A percentile compares a stretch with the other conserved stretches of the same genome.
Conservation (phyloP, 257 asterid genomes). For the Solanum chilense region DNA sequence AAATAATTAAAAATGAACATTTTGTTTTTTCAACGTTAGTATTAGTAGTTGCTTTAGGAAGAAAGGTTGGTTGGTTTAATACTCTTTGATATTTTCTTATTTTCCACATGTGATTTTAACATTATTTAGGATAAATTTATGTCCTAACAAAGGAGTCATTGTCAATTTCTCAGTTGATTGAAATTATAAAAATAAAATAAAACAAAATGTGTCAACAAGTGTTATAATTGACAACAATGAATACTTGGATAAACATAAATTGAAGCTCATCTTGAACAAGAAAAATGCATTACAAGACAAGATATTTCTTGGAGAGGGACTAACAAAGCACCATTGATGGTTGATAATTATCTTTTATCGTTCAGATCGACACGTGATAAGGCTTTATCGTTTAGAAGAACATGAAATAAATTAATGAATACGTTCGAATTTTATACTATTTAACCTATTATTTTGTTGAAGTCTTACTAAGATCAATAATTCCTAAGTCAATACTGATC, state of each 20-base stretch:
- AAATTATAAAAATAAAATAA: neutral
- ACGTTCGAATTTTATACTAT: neutral
- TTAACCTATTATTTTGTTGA: rapidly evolving
- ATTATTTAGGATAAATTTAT: neutral
- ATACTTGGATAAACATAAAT: neutral
- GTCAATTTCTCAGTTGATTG: neutral
- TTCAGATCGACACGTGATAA: neutral
- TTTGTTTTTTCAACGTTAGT: neutral
- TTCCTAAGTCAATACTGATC: neutral
- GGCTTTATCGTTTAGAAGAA: neutral
- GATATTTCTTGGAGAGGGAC: too few relatives aligned
- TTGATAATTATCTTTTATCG: too few relatives aligned
- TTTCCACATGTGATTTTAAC: neutral
- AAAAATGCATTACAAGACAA: neutral
- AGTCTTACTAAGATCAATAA: neutral
- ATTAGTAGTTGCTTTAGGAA: neutral
- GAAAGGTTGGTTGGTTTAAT: neutral
- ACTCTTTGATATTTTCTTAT: neutral
- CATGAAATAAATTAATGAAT: neutral
- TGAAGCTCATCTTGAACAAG: neutral
- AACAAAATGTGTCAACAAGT: neutral
- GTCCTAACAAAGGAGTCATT: neutral
- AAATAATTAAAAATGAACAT: neutral
- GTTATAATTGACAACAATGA: neutral
- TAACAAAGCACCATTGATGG: too few relatives aligned